These are phyloP conservation scores for Pseudophaeomoniella oleicola DNA, from an alignment of 2,329 filamentous ascomycete genomes.

Conservation along the genomic window DNA sequence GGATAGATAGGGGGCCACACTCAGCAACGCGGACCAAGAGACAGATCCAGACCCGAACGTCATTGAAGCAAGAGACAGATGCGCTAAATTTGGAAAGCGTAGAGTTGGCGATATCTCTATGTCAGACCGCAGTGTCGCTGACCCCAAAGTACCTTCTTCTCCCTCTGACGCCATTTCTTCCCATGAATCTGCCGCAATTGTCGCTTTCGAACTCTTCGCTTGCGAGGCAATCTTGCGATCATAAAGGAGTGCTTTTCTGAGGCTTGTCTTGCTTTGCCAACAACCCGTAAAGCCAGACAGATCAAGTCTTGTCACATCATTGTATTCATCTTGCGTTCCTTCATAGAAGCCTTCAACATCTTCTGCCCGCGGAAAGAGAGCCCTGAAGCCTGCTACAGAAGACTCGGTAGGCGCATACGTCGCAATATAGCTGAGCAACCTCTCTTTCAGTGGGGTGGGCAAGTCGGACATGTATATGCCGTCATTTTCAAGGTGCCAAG, in stretches of 20 bases:
- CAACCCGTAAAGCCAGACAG: conserved; percentile 34
- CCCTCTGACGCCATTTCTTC: not conserved
- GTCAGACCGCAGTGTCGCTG: conserved; percentile 6
- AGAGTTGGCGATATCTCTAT: conserved; percentile 12
- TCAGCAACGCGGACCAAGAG: conserved; percentile 41
- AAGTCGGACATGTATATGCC: conserved; percentile 37
- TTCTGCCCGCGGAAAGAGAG: conserved; percentile 28
- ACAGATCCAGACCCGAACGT: conserved; percentile 16
- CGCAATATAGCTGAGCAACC: conserved; percentile 41
- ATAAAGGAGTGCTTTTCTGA: conserved; percentile 28
- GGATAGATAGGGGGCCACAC: conserved; percentile 36
- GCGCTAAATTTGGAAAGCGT: conserved; percentile 38
- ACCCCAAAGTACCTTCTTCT: not conserved
- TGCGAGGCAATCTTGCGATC: conserved; percentile 6
- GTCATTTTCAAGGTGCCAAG: conserved; percentile 41
- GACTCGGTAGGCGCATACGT: conserved; percentile 29
- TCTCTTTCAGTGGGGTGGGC: conserved; percentile 35
- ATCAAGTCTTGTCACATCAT: conserved; percentile 37
- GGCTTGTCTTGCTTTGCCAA: conserved; percentile 32
- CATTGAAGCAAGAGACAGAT: conserved; percentile 40
- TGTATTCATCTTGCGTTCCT: conserved; percentile 14
- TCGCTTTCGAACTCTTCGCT: not conserved
- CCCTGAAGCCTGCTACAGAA: conserved; percentile 23
- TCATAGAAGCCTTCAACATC: conserved; percentile 6
- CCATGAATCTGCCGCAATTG: not conserved